Evolutionary conservation across 768 basidiomycete genomes (phyloP), one percentile per base, ranked within the genome.

Genomic region (Nidularia sp.): DNA sequence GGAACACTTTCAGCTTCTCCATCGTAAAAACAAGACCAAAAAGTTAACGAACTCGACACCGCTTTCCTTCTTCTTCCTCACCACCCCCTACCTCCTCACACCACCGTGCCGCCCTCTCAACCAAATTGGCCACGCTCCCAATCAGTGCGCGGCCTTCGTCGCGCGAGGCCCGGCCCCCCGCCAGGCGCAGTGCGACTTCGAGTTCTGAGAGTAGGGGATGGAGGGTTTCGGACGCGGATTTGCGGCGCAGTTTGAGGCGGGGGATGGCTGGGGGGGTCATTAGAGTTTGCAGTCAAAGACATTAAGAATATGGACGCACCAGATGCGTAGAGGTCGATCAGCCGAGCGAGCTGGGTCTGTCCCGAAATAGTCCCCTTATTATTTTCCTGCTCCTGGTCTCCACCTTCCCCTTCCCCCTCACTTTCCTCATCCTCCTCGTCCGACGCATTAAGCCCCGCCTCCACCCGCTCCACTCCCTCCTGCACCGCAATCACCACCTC

Each of bases 401-500:
- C 18, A 18, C 25, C 25, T 29, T 29, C 49, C 3, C 57, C 58
- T 29, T 45, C 41, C 34, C 63, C 60, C 7, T 68, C 66, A 29
- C 52, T 58, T 13, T 62, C 62, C 5, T 60, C 65, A 7, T 67
- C 65, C 7, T 68, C 65, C 1, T 59, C 57, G 32, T 61, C 61
- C 8, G 45, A 54, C 49, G 15, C 57, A 51, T 18, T 57, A 51
- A 70, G 47, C 12, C 58, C 49, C 34, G 39, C 55, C 35, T 65
- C 61, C 5, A 79, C 48, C 6, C 65, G 68, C 56, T 80, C 79
- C 18, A 73, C 46, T 10, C 65, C 66, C 57, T 80, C 80, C 59
- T 80, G 76, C 5, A 66, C 65, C 1, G 73, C 71, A 35, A 82
- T 73, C 1, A 78, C 59, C 0, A 76, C 66, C 57, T 82, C 80